Evolutionary conservation across 2,329 filamentous ascomycete genomes (phyloP), one percentile per base, ranked within the genome.

Genomic region (Fusarium sambucinum): DNA sequence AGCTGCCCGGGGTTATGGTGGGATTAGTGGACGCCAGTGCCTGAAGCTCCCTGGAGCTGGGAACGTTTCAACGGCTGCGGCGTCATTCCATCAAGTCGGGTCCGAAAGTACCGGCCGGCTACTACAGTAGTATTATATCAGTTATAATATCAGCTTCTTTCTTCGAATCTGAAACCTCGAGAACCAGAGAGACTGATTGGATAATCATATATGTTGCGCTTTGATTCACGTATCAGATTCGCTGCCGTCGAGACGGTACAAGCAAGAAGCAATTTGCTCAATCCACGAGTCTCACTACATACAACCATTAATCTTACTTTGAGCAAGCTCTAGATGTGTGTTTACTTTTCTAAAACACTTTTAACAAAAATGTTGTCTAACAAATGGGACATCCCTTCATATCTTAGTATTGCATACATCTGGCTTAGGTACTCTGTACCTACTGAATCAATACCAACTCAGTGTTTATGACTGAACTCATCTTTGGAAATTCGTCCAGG

Each of bases 1-100:
- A 73, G 73, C 73, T 58, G n/a, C n/a, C n/a, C n/a, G 41, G 33
- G 42, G 56, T 35, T 30, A 30, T 48, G 42, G 62, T 69, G 67
- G 62, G 59, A 69, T 71, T 75, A 74, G 72, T 72, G 71, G 68
- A 47, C 50, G 64, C 35, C 61, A 65, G 61, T 47, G 51, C 63
- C 50, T 59, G 52, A 41, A 42, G 47, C 59, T 53, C 55, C 67
- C 67, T 70, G 59, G 41, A 65, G 47, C 47, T 47, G 46, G 50
- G 55, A 52, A 59, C 59, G 68, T 69, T 70, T 46, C 35, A 63
- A 64, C 66, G 62, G 62, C 32, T 41, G 25, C 56, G 47, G 52
- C 52, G 45, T 65, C 52, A 41, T 64, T 50, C 40, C 54, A 40
- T 30, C 51, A 37, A 25, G 35, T 55, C 60, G 60, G 54, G 33